phyloP scores from a whole-genome alignment of 108 stramenopile species.

The Skeletonema grethae region DNA sequence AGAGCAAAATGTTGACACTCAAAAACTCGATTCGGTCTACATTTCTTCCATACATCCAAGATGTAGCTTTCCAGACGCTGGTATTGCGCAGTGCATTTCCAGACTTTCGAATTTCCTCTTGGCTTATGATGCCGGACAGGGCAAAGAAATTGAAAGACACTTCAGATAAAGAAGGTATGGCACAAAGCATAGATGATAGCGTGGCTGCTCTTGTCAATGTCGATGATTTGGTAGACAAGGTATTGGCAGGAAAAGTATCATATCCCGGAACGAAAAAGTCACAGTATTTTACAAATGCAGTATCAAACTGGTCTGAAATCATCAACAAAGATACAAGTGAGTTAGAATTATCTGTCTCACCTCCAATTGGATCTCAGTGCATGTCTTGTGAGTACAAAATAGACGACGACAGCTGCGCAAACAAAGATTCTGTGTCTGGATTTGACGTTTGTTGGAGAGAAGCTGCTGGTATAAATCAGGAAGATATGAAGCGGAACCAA shows the following conservation, averaged over 20 bases:
- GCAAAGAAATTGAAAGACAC: slow-evolving; percentile 23
- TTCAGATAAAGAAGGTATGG: slow-evolving; percentile 24
- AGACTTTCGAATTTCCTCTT: slow-evolving; percentile 40
- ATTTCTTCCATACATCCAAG: slow-evolving; percentile 53
- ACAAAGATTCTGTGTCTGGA: slow-evolving; percentile 28
- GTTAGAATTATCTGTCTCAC: slow-evolving; percentile 3
- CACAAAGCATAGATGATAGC: slow-evolving; percentile 35
- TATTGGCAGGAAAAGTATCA: slow-evolving; percentile 24
- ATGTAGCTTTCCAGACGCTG: slow-evolving; percentile 57
- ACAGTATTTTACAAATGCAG: slow-evolving; percentile 24
- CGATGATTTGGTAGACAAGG: slow-evolving; percentile 47
- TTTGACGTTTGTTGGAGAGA: slow-evolving; percentile 52
- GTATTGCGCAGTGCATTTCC: slow-evolving; percentile 44
- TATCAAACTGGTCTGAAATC: slow-evolving; percentile 35
- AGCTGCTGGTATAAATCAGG: slow-evolving; percentile 28
- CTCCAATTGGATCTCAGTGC: slow-evolving; percentile 53
- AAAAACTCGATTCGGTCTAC: slow-evolving; percentile 37
- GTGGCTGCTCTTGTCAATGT: slow-evolving; percentile 44
- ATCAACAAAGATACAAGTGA: slow-evolving; percentile 25
- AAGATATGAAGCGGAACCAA: slow-evolving; percentile 9
- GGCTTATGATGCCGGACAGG: slow-evolving; percentile 57
- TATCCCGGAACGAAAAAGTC: slow-evolving; percentile 49
- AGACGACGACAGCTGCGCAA: slow-evolving; percentile 8
- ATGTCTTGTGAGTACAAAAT: slow-evolving; percentile 49
- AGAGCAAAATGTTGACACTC: slow-evolving; percentile 34